Base-by-base conservation (phyloP, 2,329 filamentous ascomycete genomes). In the Fulvia fulva region DNA sequence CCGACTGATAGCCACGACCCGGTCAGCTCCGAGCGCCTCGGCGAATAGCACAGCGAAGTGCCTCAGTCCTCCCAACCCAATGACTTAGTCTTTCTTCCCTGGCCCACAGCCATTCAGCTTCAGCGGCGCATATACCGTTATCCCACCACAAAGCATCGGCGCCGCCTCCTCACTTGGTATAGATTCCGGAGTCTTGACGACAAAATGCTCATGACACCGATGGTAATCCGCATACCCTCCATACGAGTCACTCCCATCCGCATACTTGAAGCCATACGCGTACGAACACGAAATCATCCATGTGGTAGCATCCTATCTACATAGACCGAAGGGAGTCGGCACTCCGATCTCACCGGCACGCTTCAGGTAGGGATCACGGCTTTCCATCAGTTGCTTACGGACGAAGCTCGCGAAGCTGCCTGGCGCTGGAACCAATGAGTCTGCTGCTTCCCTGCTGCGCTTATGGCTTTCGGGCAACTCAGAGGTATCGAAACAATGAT, bases 91-190 rank as follows among this genome's bases (percentile, higher is more conserved):
- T 2, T 75, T 79, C 72, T 88, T 89, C 5, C 88, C 89, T 0
- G 87, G 85, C 0, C 89, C 89, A 30, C 83, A 80, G 1, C 83
- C 84, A 32, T 88, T 84, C 25, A 86, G 80, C 53, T 81, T 81
- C 16, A 93, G 74, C 0, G 90, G 89, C 5, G 82, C 81, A 70
- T 83, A 94, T 0, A 87, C 81, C 0, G 90, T 93, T 52, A 93
- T 80, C 1, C 90, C 89, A 1, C 85, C 89, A 69, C 90, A 93
- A 23, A 93, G 80, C 77, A 93, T 84, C 1, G 89, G 89, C 1
- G 88, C 83, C 2, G 81, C 83, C 57, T 79, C 75, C 19, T 77
- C 78, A 28, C 76, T 79, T 1, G 73, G 67, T 23, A 86, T 59
- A 0, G 59, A 68, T 6, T 80, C 76, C 0, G 82, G 82, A 57